These are phyloP conservation scores for Alternaria hordeiaustralica DNA, from an alignment of 2,329 filamentous ascomycete genomes.

Conservation along the genomic window DNA sequence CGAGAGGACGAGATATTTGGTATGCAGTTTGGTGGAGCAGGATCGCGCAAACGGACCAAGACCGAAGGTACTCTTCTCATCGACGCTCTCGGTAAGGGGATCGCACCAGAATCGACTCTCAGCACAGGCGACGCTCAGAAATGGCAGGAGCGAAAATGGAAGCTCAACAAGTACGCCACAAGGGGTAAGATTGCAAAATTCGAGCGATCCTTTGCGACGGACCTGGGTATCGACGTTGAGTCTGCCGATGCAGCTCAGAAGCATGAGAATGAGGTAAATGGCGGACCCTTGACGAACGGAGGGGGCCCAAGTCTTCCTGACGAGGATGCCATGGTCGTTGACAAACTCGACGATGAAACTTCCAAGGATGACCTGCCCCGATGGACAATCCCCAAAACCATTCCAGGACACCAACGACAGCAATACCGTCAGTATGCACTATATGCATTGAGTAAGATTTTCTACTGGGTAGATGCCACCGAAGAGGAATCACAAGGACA, in stretches of 20 bases:
- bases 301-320: constrained; percentile 25
- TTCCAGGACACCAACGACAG: constrained; percentile 55
- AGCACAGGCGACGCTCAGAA: constrained; percentile 22
- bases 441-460: constrained; percentile 59
- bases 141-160: constrained; percentile 38
- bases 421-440: constrained; percentile 71
- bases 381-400: constrained; percentile 54
- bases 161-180: constrained; percentile 47
- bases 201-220: constrained; percentile 49
- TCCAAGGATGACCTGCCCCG: constrained; percentile 46
- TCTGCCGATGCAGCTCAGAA: constrained; percentile 22
- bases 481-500: constrained; percentile 19
- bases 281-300: constrained; percentile 30
- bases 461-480: constrained; percentile 39
- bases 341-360: constrained; percentile 22
- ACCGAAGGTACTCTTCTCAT: constrained; percentile 65
- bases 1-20: constrained; percentile 69
- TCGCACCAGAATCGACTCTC: constrained; percentile 28
- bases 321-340: constrained; percentile 22
- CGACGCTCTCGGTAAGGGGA: constrained; percentile 74
- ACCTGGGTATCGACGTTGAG: constrained; percentile 46
- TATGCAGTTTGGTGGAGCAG: constrained; percentile 59
- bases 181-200: constrained; percentile 50
- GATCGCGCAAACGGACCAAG: constrained; percentile 47
- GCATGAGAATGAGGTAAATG: constrained; percentile 26